Base-by-base conservation (phyloP, 768 basidiomycete species). In the Auricularia cornea region DNA sequence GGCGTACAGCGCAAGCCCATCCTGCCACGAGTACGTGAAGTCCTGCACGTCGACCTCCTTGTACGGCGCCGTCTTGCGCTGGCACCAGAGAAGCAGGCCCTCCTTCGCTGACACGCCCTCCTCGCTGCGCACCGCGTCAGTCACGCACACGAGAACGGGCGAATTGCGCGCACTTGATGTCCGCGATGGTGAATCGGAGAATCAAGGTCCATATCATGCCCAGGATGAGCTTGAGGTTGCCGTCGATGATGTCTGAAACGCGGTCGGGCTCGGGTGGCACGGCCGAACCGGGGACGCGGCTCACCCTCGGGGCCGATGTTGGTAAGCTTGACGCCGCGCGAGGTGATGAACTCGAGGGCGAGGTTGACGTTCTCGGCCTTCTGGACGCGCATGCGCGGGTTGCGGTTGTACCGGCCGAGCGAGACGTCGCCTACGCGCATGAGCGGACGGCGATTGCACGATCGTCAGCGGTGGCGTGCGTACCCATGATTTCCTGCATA, bases 141-240 rank as follows among this genome's bases (percentile, higher is more conserved):
- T 20, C 60, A 51, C 59, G 20, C 60, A 62, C 62, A 35, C 16
- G 60, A 23, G 40, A 59, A 40, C 4, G 38, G 11, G 6, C 56
- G 52, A 6, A 60, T 20, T 3, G n/a, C 20, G 77, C 86, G 65
- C 67, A 94, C 95, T 88, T 97, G 78, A 99, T 98, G 69, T 95
- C 94, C 28, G 97, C 95, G 67, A 99, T 98, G 4, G 95, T 97
- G 74, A 98, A 98, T 14, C 96, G 89, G 33, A 98, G 82, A 70
- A 99, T 94, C 40, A 98, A 83, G 0, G 93, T 96, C 97, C 97
- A 98, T 67, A 99, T 98, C 95, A 95, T 93, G 33, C 94, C 95
- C n/a, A 98, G 84, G 60, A 96, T 98, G 62, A 99, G 88, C 76
- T 98, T 99, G 66, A 95, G 75, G 73, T 96, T 97, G n/a, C 95